Base-by-base conservation (phyloP, 2,329 filamentous ascomycete species). In the Myriosclerotinia curreyana region DNA sequence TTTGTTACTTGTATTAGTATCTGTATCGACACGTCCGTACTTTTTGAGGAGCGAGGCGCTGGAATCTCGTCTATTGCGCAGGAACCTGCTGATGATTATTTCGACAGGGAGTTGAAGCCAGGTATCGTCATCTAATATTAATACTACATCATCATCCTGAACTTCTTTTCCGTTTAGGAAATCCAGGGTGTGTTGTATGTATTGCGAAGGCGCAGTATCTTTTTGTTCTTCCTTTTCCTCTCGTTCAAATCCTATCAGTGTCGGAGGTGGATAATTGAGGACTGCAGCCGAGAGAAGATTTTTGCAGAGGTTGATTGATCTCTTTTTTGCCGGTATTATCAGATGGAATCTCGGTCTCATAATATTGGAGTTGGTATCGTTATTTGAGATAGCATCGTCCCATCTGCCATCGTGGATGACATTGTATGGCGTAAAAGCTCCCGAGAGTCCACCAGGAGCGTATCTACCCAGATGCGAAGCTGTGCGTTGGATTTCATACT, bases 261-360 rank as follows among this genome's bases (percentile, higher is more conserved):
- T 84, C 8, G 84, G 82, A 17, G 83, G 80, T 12, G 85, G 84
- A 62, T 85, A 87, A 65, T 82, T 79, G 48, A 86, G 75, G n/a
- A 86, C 77, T 74, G 84, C 83, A 1, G 82, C 80, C 1, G 83
- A 84, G 15, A 85, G 75, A 15, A 85, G 71, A 1, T 82, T 81
- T 68, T 82, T 83, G 76, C 84, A 87, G 49, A 86, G 77, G n/a
- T 79, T 77, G 14, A 48, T 22, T 12, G 65, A 68, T 22, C 77
- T 69, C 44, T 79, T 80, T 50, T 77, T 77, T 7, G 81, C 78
- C 7, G 81, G 80, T 55, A 86, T 76, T 36, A 86, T 72, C 46
- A 87, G 78, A 71, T 86, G 84, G 66, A 87, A 83, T 54, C 75
- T 76, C 20, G 67, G 68, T 34, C 63, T 69, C 51, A 64, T 67